Conservation (phyloP, 352 stramenopile species). For the Phytophthora pini region DNA sequence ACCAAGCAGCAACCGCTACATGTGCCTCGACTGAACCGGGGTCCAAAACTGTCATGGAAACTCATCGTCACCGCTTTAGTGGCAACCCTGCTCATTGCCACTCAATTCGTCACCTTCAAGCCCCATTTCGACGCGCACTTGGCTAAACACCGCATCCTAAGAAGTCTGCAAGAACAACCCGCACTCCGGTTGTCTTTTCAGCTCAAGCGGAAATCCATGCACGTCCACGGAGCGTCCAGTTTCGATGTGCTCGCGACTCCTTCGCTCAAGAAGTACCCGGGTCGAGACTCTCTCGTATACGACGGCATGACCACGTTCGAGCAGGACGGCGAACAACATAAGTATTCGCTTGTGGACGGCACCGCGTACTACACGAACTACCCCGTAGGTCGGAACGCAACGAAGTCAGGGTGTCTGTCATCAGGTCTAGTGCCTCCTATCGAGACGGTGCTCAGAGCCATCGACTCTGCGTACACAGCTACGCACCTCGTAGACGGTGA, state of each 20-base stretch:
- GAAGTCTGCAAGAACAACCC: conserved; percentile 21
- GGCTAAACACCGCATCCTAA: conserved; percentile 41
- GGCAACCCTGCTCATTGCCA: conserved; percentile 5
- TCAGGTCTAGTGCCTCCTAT: conserved; percentile 27
- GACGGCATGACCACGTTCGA: conserved; percentile 39
- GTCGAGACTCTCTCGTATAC: conserved; percentile 31
- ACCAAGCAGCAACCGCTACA: not conserved
- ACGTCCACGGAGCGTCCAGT: conserved; percentile 36
- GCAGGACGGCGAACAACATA: conserved; percentile 34
- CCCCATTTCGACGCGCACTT: conserved; percentile 36
- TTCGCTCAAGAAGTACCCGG: conserved; percentile 8
- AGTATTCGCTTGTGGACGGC: conserved; percentile 49
- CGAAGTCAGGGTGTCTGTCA: conserved; percentile 31
- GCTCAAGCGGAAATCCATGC: conserved; percentile 46
- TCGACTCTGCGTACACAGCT: conserved; percentile 19
- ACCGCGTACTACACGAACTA: conserved; percentile 39
- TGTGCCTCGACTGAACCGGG: not conserved
- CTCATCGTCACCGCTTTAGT: not conserved
- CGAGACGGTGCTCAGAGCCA: conserved; percentile 20
- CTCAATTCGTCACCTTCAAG: conserved; percentile 25
- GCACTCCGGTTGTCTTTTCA: conserved; percentile 37
- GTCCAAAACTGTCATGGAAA: conserved; percentile 7
- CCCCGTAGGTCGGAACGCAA: conserved; percentile 7
- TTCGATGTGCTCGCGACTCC: conserved; percentile 32
- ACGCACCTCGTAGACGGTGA: conserved; percentile 8